Evolutionary conservation across 2,329 filamentous ascomycete genomes (phyloP), one percentile per base, ranked within the genome.

Genomic region (Aspergillus chevalieri): DNA sequence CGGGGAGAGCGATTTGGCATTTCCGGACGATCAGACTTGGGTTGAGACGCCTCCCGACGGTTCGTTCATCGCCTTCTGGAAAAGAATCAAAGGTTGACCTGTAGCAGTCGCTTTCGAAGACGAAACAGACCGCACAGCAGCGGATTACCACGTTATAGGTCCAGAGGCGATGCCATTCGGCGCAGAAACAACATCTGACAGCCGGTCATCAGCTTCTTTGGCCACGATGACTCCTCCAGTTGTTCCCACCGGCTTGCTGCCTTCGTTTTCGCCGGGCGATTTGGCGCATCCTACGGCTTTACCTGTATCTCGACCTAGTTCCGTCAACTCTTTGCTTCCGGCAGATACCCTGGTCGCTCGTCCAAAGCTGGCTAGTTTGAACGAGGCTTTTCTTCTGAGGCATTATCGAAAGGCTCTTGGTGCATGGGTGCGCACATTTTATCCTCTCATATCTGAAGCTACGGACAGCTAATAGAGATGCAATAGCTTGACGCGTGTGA

Each of bases 41-140:
- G 57, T 66, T 21, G 53, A 57, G 12, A 59, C 57, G n/a, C 61
- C 61, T 7, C 51, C 55, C 14, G 56, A 65, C 48, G 59, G 65
- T 68, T 52, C 12, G 64, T 63, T 22, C 21, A 12, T 12, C 10
- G 38, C 8, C 10, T 41, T 21, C 10, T 10, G 4, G 26, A 30
- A 4, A 12, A 30, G 4, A 30, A 30, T 12, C 9, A 30, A 28
- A 12, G 19, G 34, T 51, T 52, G 43, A 48, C 24, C 21, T 43
- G 30, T 28, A 42, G 4, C 48, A 68, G 65, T 65, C 44, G 55
- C 61, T 8, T 68, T 68, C 51, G 65, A 67, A 52, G 65, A 68
- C 53, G 65, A 68, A 48, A 68, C 65, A 39, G 60, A 64, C 28
- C 64, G 63, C 49, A 68, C 64, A 10, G 65, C 65, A 22, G 57